phyloP scores from a whole-genome alignment of 2,329 filamentous ascomycete genomes.

The Beauveria caledonica region DNA sequence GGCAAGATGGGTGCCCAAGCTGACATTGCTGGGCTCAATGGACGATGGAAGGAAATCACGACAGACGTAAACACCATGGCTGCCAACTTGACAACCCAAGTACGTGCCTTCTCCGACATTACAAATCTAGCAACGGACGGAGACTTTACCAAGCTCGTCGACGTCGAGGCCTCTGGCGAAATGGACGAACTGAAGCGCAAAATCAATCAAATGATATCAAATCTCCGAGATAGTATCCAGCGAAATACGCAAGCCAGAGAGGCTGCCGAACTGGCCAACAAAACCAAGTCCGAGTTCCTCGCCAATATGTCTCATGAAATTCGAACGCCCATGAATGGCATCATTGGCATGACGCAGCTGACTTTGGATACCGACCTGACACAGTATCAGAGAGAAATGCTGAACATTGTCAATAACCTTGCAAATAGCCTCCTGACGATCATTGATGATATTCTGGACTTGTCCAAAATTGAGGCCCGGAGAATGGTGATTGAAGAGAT shows the following conservation, averaged over 20 bases:
- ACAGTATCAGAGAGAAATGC: constrained; percentile 93
- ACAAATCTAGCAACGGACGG: constrained; percentile 96
- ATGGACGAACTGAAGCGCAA: constrained; percentile 99
- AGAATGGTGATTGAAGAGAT: constrained; percentile 98
- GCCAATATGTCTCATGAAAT: constrained; percentile 99
- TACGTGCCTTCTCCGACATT: constrained; percentile 95
- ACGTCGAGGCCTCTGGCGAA: constrained; percentile 93
- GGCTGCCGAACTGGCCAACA: constrained; percentile 91
- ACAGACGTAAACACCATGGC: constrained; percentile 94
- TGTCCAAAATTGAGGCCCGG: constrained; percentile 84
- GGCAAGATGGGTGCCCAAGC: constrained; percentile 98
- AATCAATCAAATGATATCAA: constrained; percentile 99
- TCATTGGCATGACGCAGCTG: constrained; percentile 95
- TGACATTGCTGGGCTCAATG: constrained; percentile 84
- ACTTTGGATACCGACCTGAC: constrained; percentile 92
- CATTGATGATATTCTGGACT: constrained; percentile 75
- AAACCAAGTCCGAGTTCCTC: constrained; percentile 96
- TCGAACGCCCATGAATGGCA: constrained; percentile 93
- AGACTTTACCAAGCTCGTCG: constrained; percentile 94
- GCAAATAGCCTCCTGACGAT: constrained; percentile 95
- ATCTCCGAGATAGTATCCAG: constrained; percentile 90
- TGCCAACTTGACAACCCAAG: constrained; percentile 76
- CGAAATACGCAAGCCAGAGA: constrained; percentile 93
- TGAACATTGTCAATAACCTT: constrained; percentile 95
- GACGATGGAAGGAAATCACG: constrained; percentile 97